Conservation (phyloP, 331 rosid species). For the Acacia pycnantha region DNA sequence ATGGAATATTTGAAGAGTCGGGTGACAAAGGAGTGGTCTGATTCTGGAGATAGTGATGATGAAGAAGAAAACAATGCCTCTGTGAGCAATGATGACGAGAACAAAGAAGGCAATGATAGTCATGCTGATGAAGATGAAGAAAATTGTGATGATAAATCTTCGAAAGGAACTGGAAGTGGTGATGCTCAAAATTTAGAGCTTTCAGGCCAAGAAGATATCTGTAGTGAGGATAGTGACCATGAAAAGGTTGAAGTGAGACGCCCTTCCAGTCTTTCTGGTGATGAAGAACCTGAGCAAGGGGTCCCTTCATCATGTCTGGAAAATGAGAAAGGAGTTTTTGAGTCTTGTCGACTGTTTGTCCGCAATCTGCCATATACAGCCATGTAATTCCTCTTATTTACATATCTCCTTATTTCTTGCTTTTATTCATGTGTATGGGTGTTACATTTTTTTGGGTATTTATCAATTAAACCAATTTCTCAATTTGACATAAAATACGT, state of each 20-base stretch:
- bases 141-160: conserved; percentile 21
- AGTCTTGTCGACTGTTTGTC: conserved; percentile 73
- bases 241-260: conserved; percentile 32
- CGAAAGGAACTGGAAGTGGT: conserved; percentile 19
- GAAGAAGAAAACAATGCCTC: conserved; percentile 29
- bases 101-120: conserved; percentile 9
- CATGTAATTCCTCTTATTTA: conserved; percentile 39
- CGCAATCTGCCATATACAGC: conserved; percentile 87
- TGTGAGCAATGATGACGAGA: conserved; percentile 17
- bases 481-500: conserved; percentile 7
- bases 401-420: not conserved
- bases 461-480: conserved; percentile 10
- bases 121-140: conserved; percentile 19
- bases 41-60: conserved; percentile 50
- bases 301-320: conserved; percentile 33
- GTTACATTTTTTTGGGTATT: conserved; percentile 4
- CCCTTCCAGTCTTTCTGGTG: conserved; percentile 14
- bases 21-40: conserved; percentile 73
- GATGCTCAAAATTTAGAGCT: conserved; percentile 16
- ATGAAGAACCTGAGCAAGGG: conserved; percentile 28
- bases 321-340: conserved; percentile 50
- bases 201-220: conserved; percentile 27
- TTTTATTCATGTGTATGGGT: not conserved
- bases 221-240: conserved; percentile 25
- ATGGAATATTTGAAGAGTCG: conserved; percentile 80